Conservation (phyloP, 73 alveolate genomes). For the Stentor coeruleus region DNA sequence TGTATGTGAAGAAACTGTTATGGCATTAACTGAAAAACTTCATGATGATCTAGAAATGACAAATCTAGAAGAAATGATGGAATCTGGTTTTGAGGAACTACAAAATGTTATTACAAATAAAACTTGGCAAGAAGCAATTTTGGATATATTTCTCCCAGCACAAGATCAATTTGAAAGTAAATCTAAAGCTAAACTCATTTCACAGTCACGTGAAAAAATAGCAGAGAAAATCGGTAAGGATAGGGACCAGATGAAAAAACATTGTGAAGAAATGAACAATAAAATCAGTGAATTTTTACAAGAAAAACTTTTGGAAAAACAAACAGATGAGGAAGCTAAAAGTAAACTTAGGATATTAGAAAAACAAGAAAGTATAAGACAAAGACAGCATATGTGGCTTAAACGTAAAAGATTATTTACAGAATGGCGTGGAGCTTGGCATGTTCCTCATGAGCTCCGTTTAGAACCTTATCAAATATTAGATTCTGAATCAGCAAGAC, state of each 20-base stretch:
- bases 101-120: neutral
- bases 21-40: neutral
- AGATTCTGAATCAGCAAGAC: neutral
- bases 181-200: neutral
- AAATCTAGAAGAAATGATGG: neutral
- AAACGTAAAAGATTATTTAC: slow-evolving; percentile 1
- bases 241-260: neutral
- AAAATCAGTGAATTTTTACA: neutral
- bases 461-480: slow-evolving; percentile 1
- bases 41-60: neutral
- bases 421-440: slow-evolving; percentile 23
- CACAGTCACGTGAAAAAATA: slow-evolving; percentile 11
- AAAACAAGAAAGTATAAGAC: neutral
- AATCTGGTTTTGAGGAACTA: neutral
- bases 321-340: neutral
- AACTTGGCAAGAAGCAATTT: neutral
- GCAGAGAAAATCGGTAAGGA: slow-evolving; percentile 12
- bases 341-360: neutral
- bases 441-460: neutral
- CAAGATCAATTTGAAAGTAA: slow-evolving; percentile 6
- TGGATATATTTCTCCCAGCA: neutral
- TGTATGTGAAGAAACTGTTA: neutral
- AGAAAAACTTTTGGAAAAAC: neutral
- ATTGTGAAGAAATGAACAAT: neutral
- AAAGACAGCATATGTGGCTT: slow-evolving; percentile 20